phyloP scores from a whole-genome alignment of 1,139 yeast genomes.

The Pneumocystis carinii region DNA sequence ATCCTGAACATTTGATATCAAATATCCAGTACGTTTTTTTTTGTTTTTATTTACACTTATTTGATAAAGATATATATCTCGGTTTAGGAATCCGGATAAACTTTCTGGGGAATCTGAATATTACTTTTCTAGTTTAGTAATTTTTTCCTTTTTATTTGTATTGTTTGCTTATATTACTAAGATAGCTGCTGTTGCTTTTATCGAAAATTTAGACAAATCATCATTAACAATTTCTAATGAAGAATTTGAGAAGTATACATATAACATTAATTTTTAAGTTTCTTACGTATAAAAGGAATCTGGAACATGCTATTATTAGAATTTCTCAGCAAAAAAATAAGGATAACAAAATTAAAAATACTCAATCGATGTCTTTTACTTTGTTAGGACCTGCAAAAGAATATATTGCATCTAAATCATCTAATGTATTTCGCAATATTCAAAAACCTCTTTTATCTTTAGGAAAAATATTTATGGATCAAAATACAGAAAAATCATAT shows the following conservation, averaged over 20 bases:
- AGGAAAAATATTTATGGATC: neutral
- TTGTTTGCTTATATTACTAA: slow-evolving; percentile 24
- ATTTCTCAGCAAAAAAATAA: neutral
- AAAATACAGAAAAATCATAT: neutral
- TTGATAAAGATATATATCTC: slow-evolving; percentile 27
- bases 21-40: slow-evolving; percentile 44
- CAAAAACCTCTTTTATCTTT: neutral
- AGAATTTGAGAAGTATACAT: slow-evolving; percentile 34
- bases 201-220: slow-evolving; percentile 42
- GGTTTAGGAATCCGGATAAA: slow-evolving; percentile 63
- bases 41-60: slow-evolving; percentile 24
- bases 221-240: slow-evolving; percentile 48
- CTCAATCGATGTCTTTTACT: neutral
- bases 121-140: slow-evolving; percentile 54
- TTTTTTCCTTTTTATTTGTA: neutral
- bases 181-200: slow-evolving; percentile 59
- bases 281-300: neutral
- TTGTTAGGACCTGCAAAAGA: neutral
- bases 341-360: neutral
- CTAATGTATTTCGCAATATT: neutral
- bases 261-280: neutral
- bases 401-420: neutral
- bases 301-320: neutral
- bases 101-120: slow-evolving; percentile 78
- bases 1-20: slow-evolving; percentile 47